These are phyloP conservation scores for Microthlaspi erraticum DNA, from an alignment of 345 rosid species.

Conservation along the genomic window DNA sequence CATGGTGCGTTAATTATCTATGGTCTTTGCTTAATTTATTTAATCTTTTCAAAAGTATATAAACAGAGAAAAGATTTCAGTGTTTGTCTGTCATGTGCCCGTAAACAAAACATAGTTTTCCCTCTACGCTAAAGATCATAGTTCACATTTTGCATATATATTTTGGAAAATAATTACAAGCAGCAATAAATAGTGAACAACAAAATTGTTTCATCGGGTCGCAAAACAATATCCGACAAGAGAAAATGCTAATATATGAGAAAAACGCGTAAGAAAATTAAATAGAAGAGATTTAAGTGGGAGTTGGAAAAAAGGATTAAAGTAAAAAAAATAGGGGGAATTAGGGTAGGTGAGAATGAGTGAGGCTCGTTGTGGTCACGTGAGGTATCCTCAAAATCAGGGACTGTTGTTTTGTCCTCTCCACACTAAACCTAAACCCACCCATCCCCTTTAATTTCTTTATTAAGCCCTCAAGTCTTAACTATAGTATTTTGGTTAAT, in stretches of 20 bases:
- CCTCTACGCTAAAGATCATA: constrained; percentile 19
- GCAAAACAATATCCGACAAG: neutral
- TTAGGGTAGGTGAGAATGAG: constrained; percentile 45
- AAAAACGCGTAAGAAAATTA: too few relatives aligned
- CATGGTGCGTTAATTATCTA: constrained; percentile 41
- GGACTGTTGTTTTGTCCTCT: constrained; percentile 42
- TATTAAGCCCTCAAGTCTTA: too few relatives aligned
- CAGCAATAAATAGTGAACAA: neutral
- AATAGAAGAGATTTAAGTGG: neutral
- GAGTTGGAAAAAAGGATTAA: constrained; percentile 9
- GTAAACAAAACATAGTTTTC: neutral
- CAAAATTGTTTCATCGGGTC: neutral
- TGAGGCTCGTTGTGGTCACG: constrained; percentile 43
- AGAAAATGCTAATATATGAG: neutral
- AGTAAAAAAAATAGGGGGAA: neutral
- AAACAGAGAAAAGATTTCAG: constrained; percentile 1
- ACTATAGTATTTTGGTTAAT: too few relatives aligned
- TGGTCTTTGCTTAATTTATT: constrained; percentile 12
- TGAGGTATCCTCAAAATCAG: constrained; percentile 48
- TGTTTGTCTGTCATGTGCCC: constrained; percentile 33
- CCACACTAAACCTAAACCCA: constrained; percentile 35
- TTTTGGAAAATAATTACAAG: neutral
- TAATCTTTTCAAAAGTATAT: constrained; percentile 20
- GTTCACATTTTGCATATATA: constrained; percentile 23
- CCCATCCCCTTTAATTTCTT: constrained; percentile 17